Evolutionary conservation across 805 yeast genomes (phyloP).

Genomic region (Nakazawaea siamensis): DNA sequence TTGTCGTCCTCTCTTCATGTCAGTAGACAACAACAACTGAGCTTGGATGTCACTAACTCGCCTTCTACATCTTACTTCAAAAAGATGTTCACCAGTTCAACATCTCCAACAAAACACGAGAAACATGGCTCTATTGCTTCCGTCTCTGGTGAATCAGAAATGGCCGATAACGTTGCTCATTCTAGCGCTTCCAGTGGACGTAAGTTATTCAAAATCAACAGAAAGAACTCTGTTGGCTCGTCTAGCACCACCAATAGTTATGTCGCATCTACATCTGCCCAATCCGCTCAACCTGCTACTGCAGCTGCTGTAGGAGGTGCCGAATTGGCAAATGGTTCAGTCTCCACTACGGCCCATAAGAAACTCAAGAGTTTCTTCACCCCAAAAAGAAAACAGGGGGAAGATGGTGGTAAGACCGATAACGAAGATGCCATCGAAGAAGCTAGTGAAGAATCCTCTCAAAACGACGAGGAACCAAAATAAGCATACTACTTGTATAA

Average conservation of each 20-base stretch:
- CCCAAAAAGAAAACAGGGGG: constrained; percentile 5
- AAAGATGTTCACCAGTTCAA: constrained; percentile 1
- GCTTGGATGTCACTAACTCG: neutral
- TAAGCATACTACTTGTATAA: no score
- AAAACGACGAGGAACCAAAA: no score
- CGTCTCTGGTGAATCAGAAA: constrained; percentile 3
- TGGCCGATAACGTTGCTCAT: neutral
- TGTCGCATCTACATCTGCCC: no score
- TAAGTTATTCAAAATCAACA: constrained; percentile 6
- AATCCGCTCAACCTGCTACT: no score
- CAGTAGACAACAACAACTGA: neutral
- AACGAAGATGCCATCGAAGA: constrained; percentile 8
- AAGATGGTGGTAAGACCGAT: constrained; percentile 3
- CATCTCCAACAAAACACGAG: constrained; percentile 8
- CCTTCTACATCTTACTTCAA: constrained; percentile 8
- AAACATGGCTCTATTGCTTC: constrained; percentile 2
- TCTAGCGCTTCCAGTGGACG: neutral
- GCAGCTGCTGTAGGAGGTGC: neutral
- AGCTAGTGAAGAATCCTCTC: constrained; percentile 10
- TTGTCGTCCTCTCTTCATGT: neutral
- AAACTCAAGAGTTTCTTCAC: constrained; percentile 7
- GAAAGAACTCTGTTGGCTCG: constrained; percentile 6
- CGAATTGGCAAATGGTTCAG: neutral
- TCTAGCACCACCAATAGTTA: constrained; percentile 2
- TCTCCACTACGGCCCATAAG: constrained; percentile 1